Evolutionary conservation across 176 grass and related monocot genomes (phyloP).

Genomic region (Puccinellia tenuiflora): DNA sequence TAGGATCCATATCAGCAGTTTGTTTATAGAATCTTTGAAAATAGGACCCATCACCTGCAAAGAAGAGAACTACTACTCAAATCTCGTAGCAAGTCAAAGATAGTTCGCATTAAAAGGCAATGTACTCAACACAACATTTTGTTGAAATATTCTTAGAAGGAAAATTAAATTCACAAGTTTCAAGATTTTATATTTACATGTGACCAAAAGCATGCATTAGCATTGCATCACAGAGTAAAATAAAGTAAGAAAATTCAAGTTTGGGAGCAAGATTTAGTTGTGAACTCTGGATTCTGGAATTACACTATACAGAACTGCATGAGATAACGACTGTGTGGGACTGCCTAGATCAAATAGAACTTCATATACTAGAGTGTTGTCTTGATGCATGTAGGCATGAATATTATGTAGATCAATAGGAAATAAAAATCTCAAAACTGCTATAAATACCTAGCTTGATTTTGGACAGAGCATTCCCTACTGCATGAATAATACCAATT

Average conservation of each 20-base stretch:
- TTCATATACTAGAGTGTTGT: neutral
- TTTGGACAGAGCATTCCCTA: constrained; percentile 65
- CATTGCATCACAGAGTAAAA: neutral
- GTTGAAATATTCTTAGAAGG: neutral
- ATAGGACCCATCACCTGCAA: constrained; percentile 77
- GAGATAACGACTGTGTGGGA: neutral
- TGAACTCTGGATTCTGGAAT: neutral
- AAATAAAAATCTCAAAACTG: neutral
- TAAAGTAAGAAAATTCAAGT: neutral
- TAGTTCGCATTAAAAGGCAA: neutral
- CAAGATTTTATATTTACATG: neutral
- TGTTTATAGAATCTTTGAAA: constrained; percentile 82
- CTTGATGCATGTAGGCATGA: neutral
- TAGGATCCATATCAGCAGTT: constrained; percentile 69
- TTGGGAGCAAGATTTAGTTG: neutral
- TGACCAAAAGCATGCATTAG: neutral
- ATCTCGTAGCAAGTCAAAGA: neutral
- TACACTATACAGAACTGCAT: neutral
- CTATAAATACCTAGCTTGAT: constrained; percentile 61
- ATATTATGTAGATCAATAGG: neutral
- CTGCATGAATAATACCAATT: constrained; percentile 88
- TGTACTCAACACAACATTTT: neutral
- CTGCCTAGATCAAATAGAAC: neutral
- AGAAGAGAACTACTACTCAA: constrained; percentile 15
- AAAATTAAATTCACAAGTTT: neutral